A percentile compares a stretch with the other conserved stretches of the same genome.
These are phyloP conservation scores for Bertia moriformis DNA, from an alignment of 2,329 filamentous ascomycete genomes.

Conservation along the genomic window DNA sequence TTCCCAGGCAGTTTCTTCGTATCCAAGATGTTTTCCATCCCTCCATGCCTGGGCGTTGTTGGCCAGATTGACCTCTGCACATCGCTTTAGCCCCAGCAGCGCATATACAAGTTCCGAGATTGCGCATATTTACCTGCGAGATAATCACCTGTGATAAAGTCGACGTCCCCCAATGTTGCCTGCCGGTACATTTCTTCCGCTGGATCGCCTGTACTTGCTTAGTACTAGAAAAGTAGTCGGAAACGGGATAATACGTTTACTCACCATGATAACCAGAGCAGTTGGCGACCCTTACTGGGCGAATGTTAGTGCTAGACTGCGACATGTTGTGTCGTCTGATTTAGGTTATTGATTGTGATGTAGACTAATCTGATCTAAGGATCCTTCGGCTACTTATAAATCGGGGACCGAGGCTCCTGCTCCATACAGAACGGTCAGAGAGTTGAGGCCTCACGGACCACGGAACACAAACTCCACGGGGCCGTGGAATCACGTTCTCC, in stretches of 20 bases:
- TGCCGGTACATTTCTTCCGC: slow-evolving; percentile 19
- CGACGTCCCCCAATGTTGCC: slow-evolving; percentile 13
- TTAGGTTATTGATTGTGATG: no score
- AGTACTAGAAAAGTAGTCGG: neutral
- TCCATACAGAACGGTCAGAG: no score
- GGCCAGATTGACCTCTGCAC: neutral
- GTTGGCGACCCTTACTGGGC: slow-evolving; percentile 15
- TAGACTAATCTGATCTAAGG: no score
- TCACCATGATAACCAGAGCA: slow-evolving; percentile 12
- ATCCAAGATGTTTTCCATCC: neutral
- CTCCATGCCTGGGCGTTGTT: neutral
- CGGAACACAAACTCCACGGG: no score
- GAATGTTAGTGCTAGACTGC: no score
- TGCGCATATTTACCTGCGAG: neutral
- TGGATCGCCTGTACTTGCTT: slow-evolving; percentile 12
- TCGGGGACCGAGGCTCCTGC: no score
- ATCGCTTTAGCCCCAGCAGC: no score
- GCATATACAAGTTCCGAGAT: neutral
- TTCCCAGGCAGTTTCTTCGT: neutral
- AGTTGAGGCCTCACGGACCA: no score
- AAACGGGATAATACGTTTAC: neutral
- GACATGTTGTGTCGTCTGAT: no score
- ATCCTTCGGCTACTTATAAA: no score
- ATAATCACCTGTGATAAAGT: neutral
- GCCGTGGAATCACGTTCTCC: no score